A percentile compares a stretch with the other conserved stretches of the same genome.
These are phyloP conservation scores for Penicillium freii DNA, from an alignment of 2,329 filamentous ascomycete genomes.

Conservation along the genomic window DNA sequence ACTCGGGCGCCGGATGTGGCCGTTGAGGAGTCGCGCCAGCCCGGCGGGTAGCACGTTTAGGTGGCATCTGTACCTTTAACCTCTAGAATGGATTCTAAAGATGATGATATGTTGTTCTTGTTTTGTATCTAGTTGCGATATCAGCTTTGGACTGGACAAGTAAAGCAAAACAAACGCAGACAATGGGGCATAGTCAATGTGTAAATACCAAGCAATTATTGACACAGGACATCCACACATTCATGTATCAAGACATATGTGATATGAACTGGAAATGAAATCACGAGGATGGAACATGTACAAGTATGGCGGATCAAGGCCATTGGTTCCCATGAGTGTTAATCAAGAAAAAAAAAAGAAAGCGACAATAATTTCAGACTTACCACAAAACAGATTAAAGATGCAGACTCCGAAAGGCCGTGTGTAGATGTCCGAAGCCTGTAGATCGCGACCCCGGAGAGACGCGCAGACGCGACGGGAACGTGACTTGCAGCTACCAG, in stretches of 20 bases:
- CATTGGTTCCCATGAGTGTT: not conserved
- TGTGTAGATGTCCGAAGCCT: slow-evolving; percentile 1
- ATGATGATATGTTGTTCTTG: not conserved
- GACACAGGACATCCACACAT: not conserved
- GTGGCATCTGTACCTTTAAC: slow-evolving; percentile 23
- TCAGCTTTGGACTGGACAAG: not conserved
- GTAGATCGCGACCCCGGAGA: slow-evolving; percentile 19
- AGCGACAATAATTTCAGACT: not conserved
- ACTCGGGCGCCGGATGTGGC: not conserved
- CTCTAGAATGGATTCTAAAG: not conserved
- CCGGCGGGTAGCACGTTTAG: slow-evolving; percentile 24
- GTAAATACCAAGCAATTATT: not conserved
- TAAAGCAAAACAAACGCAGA: not conserved
- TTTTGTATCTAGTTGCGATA: not conserved
- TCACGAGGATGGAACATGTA: not conserved
- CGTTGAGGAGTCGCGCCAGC: slow-evolving; percentile 12
- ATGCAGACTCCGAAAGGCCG: not conserved
- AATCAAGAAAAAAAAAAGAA: not conserved
- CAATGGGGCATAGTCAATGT: not conserved
- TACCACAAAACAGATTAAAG: not conserved
- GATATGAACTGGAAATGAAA: not conserved
- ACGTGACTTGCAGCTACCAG: slow-evolving; percentile 17
- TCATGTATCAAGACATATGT: not conserved
- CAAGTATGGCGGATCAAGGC: not conserved
- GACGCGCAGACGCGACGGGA: slow-evolving; percentile 29